These are phyloP conservation scores for Penicillium crystallinum DNA, from an alignment of 495 filamentous ascomycete genomes.

Conservation along the genomic window DNA sequence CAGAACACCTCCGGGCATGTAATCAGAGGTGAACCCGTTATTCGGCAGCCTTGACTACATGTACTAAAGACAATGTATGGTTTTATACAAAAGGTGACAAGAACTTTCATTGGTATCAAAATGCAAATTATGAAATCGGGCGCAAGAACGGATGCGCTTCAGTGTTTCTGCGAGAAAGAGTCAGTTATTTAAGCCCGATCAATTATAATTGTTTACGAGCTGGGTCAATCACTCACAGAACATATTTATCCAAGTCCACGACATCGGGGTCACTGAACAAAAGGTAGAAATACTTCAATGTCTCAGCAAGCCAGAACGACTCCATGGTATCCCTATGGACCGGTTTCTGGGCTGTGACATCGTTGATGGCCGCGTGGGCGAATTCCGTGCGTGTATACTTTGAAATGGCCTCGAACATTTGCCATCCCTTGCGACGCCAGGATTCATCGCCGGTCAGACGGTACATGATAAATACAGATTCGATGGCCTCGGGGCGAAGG, in stretches of 20 bases:
- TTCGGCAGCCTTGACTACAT: no score
- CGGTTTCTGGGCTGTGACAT: slow-evolving; percentile 56
- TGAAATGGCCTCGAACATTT: slow-evolving; percentile 76
- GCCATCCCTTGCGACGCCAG: slow-evolving; percentile 86
- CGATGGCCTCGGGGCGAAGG: slow-evolving; percentile 88
- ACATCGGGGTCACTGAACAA: slow-evolving; percentile 64
- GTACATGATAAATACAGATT: slow-evolving; percentile 95
- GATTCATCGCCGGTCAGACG: slow-evolving; percentile 74
- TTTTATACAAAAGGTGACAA: slow-evolving; percentile 1
- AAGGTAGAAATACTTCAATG: slow-evolving; percentile 78
- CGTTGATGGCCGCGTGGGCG: slow-evolving; percentile 69
- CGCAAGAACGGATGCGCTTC: slow-evolving; percentile 52
- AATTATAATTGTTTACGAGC: background rate
- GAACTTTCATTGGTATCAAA: slow-evolving; percentile 28
- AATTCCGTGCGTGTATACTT: slow-evolving; percentile 58
- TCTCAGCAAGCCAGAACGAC: slow-evolving; percentile 69
- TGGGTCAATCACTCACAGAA: slow-evolving; percentile 50
- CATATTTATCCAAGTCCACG: slow-evolving; percentile 80
- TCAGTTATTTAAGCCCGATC: slow-evolving; percentile 8
- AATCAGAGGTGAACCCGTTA: no score
- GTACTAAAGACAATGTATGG: background rate
- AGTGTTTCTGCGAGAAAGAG: slow-evolving; percentile 39
- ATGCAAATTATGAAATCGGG: slow-evolving; percentile 27
- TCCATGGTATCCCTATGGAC: slow-evolving; percentile 43
- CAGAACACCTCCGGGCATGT: no score